Evolutionary conservation across 2,329 filamentous ascomycete species (phyloP).

Genomic region (Trichoderma arundinaceum): DNA sequence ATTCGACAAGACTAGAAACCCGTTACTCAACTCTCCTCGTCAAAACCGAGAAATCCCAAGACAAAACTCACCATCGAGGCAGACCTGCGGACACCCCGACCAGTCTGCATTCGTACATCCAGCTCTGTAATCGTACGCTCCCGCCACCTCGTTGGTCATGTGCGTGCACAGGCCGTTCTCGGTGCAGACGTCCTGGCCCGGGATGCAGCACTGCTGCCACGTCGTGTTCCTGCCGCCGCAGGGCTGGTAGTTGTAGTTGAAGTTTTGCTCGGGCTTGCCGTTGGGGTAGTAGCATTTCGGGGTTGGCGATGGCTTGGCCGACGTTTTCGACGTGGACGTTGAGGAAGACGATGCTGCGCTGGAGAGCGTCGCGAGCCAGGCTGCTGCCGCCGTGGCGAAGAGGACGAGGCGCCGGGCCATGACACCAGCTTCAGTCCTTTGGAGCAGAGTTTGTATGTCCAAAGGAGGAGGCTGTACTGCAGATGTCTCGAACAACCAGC

Average conservation of each 20-base stretch:
- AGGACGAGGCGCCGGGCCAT: not conserved
- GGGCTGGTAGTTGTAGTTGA: conserved; percentile 4
- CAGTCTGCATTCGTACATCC: conserved; percentile 23
- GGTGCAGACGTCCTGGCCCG: conserved; percentile 6
- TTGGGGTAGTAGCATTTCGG: conserved; percentile 15
- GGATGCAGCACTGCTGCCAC: conserved; percentile 15
- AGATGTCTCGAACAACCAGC: too few species aligned
- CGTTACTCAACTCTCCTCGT: too few species aligned
- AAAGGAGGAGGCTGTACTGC: too few species aligned
- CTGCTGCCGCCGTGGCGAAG: not conserved
- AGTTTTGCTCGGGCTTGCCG: not conserved
- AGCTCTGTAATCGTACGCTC: conserved; percentile 1
- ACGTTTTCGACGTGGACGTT: not conserved
- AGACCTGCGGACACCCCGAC: conserved; percentile 15
- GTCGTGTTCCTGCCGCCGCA: conserved; percentile 14
- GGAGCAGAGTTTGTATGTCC: too few species aligned
- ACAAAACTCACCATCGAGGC: conserved; percentile 10
- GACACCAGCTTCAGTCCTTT: too few species aligned
- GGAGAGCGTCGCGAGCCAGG: not conserved
- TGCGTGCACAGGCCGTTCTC: conserved; percentile 5
- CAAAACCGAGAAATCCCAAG: not conserved
- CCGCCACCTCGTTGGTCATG: not conserved
- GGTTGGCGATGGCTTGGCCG: not conserved
- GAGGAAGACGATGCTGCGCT: not conserved
- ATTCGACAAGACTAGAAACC: not conserved